Percentiles rank a stretch among this genome's conserved stretches.
phyloP scores from a whole-genome alignment of 1,139 yeast genomes.

The Spathaspora jeffriesii region DNA sequence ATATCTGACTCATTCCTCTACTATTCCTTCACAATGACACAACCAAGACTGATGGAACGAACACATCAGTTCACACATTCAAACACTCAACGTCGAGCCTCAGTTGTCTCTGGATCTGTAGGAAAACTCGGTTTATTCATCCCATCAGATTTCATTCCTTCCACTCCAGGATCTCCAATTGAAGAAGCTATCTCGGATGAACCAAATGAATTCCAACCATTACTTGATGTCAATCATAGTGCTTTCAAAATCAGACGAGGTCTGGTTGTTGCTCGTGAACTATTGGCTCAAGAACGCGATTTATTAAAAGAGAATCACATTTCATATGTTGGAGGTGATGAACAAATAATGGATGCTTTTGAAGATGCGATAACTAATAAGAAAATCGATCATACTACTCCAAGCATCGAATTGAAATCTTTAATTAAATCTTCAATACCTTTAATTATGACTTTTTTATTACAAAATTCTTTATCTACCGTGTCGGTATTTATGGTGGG shows the following conservation, averaged over 20 bases:
- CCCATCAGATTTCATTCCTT: conserved; percentile 47
- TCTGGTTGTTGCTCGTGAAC: conserved; percentile 26
- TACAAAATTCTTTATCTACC: conserved; percentile 57
- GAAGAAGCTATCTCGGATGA: conserved; percentile 15
- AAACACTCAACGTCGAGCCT: conserved; percentile 50
- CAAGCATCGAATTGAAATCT: conserved; percentile 36
- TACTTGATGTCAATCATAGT: conserved; percentile 9
- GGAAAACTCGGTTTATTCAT: conserved; percentile 55
- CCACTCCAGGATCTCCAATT: conserved; percentile 5
- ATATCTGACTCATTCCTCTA: too few relatives aligned
- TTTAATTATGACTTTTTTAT: conserved; percentile 50
- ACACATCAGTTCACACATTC: conserved; percentile 49
- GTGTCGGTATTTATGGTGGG: conserved; percentile 62
- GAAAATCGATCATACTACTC: conserved; percentile 26
- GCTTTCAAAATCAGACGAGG: conserved; percentile 16
- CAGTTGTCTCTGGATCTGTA: conserved; percentile 52
- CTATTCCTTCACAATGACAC: conserved; percentile 7
- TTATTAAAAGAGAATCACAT: conserved; percentile 32
- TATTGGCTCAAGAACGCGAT: conserved; percentile 37
- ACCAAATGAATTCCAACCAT: conserved; percentile 17
- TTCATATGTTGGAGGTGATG: conserved; percentile 23
- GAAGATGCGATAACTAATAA: conserved; percentile 35
- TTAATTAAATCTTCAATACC: conserved; percentile 50
- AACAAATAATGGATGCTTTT: conserved; percentile 30
- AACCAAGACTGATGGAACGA: conserved; percentile 11